phyloP scores from a whole-genome alignment of 2,329 filamentous ascomycete species.

The Fusarium kyushuense region DNA sequence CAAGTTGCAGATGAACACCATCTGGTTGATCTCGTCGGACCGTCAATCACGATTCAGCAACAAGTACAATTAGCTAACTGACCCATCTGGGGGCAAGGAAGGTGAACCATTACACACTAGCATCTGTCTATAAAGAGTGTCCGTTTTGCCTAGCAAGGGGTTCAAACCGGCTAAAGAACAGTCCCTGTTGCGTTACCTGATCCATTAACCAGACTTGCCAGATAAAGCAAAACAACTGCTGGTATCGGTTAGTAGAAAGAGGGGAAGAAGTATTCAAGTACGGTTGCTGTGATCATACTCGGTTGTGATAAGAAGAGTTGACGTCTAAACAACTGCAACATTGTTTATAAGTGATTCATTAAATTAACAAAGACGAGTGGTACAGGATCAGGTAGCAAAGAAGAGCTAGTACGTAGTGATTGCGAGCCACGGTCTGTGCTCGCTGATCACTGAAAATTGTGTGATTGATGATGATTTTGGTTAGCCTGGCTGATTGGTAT shows the following conservation, averaged over 20 bases:
- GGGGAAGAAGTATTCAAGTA: not conserved
- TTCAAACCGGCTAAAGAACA: conserved; percentile 36
- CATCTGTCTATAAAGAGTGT: conserved; percentile 6
- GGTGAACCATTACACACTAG: conserved; percentile 12
- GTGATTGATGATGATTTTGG: conserved; percentile 1
- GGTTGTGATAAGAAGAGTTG: not conserved
- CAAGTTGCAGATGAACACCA: conserved; percentile 10
- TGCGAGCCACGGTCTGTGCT: not conserved
- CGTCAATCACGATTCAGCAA: conserved; percentile 12
- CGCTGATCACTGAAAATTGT: conserved; percentile 11
- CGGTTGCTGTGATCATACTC: not conserved
- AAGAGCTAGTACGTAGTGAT: not conserved
- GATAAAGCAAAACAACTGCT: conserved; percentile 1
- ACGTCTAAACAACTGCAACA: not conserved
- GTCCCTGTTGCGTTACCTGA: conserved; percentile 28
- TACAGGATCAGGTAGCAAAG: not conserved
- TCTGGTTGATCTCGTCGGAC: conserved; percentile 1
- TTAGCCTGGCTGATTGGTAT: not conserved
- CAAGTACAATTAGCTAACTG: not conserved
- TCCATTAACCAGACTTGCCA: conserved; percentile 17
- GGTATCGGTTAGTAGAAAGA: conserved; percentile 1
- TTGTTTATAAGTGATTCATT: conserved; percentile 7
- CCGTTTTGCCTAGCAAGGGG: conserved; percentile 28
- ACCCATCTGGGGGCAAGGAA: conserved; percentile 6
- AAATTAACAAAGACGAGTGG: not conserved